A percentile compares a stretch with the other conserved stretches of the same genome.
phyloP scores from a whole-genome alignment of 176 grass and related monocot genomes.

The Rhynchospora tenuis region DNA sequence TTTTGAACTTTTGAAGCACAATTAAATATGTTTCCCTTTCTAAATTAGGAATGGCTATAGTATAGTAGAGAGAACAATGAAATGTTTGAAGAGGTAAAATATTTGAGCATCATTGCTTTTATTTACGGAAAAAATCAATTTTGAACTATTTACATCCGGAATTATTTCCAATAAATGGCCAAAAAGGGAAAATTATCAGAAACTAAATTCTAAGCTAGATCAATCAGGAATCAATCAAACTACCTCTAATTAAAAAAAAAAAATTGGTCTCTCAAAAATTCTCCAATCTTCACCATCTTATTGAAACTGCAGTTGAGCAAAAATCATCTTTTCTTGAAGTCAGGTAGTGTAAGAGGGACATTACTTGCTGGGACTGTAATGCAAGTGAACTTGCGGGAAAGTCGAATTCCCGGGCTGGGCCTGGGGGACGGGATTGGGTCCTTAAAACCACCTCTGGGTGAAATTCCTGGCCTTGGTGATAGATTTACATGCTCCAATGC shows the following conservation, averaged over 20 bases:
- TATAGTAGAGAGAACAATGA: not conserved
- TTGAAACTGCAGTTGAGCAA: not conserved
- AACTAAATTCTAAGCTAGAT: constrained; percentile 9
- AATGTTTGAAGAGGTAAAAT: not conserved
- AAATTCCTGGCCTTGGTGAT: constrained; percentile 44
- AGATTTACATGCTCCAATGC: constrained; percentile 97
- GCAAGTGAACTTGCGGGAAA: constrained; percentile 68
- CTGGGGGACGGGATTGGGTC: constrained; percentile 79
- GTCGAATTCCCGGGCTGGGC: constrained; percentile 53
- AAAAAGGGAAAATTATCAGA: not conserved
- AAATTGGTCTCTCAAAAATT: not conserved
- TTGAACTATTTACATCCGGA: constrained; percentile 17
- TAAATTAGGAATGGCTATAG: not conserved
- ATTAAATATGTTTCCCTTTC: no score
- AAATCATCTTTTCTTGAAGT: constrained; percentile 52
- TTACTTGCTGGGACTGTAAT: constrained; percentile 41
- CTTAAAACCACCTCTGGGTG: constrained; percentile 43
- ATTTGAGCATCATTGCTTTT: not conserved
- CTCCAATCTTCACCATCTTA: not conserved
- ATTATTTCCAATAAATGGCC: not conserved
- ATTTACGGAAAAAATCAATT: not conserved
- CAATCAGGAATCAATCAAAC: not conserved
- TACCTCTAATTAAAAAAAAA: not conserved
- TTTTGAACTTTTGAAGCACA: no score
- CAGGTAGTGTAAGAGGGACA: constrained; percentile 50